Evolutionary conservation across 805 yeast genomes (phyloP).

Genomic region (Starmera quercuum): DNA sequence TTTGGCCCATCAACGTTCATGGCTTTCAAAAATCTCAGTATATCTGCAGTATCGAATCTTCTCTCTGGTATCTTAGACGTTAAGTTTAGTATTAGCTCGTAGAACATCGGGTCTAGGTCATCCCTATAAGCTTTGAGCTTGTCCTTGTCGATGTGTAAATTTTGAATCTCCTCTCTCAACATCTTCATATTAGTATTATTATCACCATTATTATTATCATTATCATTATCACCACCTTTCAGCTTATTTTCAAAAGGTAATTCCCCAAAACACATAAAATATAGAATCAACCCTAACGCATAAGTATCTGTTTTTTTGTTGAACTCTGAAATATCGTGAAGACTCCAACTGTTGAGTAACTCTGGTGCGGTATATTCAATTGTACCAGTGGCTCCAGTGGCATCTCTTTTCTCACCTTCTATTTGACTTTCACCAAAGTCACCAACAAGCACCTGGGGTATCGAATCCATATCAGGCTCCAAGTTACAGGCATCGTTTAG

Average conservation of each 20-base stretch:
- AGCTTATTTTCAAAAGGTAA: constrained; percentile 48
- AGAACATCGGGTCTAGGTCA: constrained; percentile 21
- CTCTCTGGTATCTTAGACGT: constrained; percentile 25
- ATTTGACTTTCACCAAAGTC: constrained; percentile 88
- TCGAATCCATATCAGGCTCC: constrained; percentile 11
- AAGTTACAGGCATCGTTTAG: constrained; percentile 7
- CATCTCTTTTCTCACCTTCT: constrained; percentile 53
- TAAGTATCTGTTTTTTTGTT: constrained; percentile 71
- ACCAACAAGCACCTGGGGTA: constrained; percentile 73
- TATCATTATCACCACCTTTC: constrained; percentile 12
- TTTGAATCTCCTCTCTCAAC: constrained; percentile 15
- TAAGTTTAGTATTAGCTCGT: constrained; percentile 30
- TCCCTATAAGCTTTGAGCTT: constrained; percentile 11
- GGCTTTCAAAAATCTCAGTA: constrained; percentile 23
- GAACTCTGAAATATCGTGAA: constrained; percentile 48
- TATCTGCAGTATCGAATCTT: constrained; percentile 37
- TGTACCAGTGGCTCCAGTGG: constrained; percentile 86
- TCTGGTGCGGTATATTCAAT: constrained; percentile 87
- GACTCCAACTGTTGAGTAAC: constrained; percentile 22
- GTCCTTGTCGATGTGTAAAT: constrained; percentile 19
- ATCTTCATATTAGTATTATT: too few species aligned
- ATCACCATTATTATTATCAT: constrained; percentile 5
- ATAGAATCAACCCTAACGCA: constrained; percentile 77
- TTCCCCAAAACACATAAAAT: constrained; percentile 62
- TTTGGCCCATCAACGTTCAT: not conserved